A percentile compares a stretch with the other conserved stretches of the same genome.
These are phyloP conservation scores for Zychaea mexicana DNA, from an alignment of 371 early-diverging fungal species.

Conservation along the genomic window DNA sequence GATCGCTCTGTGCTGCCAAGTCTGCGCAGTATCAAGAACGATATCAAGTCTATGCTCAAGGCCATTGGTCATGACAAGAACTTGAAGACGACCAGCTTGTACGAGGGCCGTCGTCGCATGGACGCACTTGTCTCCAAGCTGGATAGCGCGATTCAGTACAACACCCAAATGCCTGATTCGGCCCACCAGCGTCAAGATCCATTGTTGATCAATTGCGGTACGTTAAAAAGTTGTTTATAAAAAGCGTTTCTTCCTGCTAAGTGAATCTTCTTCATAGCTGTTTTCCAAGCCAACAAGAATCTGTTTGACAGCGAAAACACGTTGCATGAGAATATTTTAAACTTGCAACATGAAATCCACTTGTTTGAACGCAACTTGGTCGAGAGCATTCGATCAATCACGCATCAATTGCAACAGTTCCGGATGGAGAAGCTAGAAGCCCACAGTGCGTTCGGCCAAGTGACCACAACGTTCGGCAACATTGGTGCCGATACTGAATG, in stretches of 20 bases:
- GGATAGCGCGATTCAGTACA: constrained; percentile 27
- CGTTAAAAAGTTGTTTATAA: too few species aligned
- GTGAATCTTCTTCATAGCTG: constrained; percentile 5
- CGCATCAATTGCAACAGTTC: constrained; percentile 34
- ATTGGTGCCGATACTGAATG: constrained; percentile 41
- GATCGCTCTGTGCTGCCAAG: constrained; percentile 36
- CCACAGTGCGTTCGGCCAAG: constrained; percentile 22
- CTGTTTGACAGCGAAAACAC: constrained; percentile 44
- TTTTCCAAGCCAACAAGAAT: constrained; percentile 30
- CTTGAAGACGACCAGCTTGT: constrained; percentile 31
- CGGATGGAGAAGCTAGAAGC: constrained; percentile 34
- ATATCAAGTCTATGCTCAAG: constrained; percentile 34
- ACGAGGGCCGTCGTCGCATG: constrained; percentile 32
- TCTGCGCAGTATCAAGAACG: constrained; percentile 37
- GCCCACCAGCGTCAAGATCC: constrained; percentile 37
- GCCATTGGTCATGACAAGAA: constrained; percentile 34
- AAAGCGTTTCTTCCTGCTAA: not conserved
- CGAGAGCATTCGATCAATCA: constrained; percentile 30
- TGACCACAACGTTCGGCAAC: constrained; percentile 23
- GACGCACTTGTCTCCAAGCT: constrained; percentile 28
- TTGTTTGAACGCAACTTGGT: constrained; percentile 43
- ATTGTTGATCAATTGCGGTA: constrained; percentile 34
- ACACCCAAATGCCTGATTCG: constrained; percentile 24
- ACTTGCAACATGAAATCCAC: constrained; percentile 42
- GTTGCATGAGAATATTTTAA: constrained; percentile 41